Base-by-base conservation (phyloP, 306 rosid genomes). In the Senna siamea region DNA sequence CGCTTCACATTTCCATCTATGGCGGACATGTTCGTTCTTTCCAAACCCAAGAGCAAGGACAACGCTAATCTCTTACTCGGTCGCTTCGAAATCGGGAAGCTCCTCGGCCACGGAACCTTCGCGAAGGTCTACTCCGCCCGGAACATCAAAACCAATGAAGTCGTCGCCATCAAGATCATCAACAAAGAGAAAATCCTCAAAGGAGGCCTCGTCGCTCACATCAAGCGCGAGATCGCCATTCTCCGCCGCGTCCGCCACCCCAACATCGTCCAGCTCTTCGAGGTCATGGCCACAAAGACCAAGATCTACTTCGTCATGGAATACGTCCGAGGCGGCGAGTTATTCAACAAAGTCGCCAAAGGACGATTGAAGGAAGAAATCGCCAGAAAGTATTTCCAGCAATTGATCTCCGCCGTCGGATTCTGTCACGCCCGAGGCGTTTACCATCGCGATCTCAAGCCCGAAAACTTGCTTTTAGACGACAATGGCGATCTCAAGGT, bases 231-330 rank as follows among this genome's bases (percentile, higher is more conserved):
- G 80, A 88, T 88, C 80, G 76, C 87, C 2, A 78, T 81, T 62
- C 89, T 88, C 81, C 88, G 90, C 57, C 89, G 86, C 10, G 88
- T 86, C 4, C 89, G 90, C 7, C 89, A 86, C 76, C 93, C 93
- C 0, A 80, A 88, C 77, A 85, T 88, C 17, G 93, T 88, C 2
- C 83, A 82, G 17, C 84, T 86, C 34, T 86, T 84, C 47, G 93
- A 88, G 48, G 93, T 88, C 2, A 88, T 88, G 93, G 93, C 90
- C 5, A 86, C 87, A 2, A 82, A 83, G 5, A 56, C 81, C 7
- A 88, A 88, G 87, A 86, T 86, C 80, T 88, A 80, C 76, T 84
- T 88, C 17, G 86, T 83, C 38, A 88, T 88, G 89, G 93, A 88
- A 60, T 88, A 58, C 32, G 83, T 88, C 0, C 81, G 76, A 0